Conservation (phyloP, 768 basidiomycete genomes). For the Leccinellum rugosiceps region DNA sequence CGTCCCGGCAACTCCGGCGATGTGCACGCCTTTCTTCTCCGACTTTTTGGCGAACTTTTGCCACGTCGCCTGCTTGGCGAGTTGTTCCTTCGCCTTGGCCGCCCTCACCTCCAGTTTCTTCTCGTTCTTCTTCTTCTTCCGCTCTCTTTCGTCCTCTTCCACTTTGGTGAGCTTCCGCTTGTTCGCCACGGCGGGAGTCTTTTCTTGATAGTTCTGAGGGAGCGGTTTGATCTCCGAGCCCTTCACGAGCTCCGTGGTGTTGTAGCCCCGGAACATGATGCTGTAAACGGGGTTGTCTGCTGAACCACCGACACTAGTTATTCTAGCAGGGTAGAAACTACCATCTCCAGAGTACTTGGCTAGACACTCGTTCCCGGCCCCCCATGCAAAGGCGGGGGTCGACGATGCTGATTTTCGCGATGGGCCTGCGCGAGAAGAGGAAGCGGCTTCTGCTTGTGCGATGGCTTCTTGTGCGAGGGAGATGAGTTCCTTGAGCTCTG, state of each 20-base stretch:
- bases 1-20: conserved; percentile 83
- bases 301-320: conserved; percentile 81
- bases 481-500: conserved; percentile 82
- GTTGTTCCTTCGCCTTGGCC: conserved; percentile 86
- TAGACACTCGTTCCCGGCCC: conserved; percentile 81
- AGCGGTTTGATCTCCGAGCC: conserved; percentile 66
- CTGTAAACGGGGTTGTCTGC: conserved; percentile 81
- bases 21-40: conserved; percentile 89
- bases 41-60: conserved; percentile 95
- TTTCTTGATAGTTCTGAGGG: conserved; percentile 52
- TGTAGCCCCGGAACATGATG: conserved; percentile 89
- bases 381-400: conserved; percentile 57
- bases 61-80: conserved; percentile 80
- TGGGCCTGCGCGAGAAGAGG: conserved; percentile 54
- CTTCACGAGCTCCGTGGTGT: conserved; percentile 83
- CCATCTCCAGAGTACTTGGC: conserved; percentile 86
- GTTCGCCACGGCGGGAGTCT: conserved; percentile 38
- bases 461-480: conserved; percentile 71
- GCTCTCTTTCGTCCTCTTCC: conserved; percentile 85
- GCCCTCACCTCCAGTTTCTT: conserved; percentile 84
- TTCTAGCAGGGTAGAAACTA: conserved; percentile 84
- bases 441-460: conserved; percentile 62
- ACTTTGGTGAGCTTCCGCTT: conserved; percentile 79
- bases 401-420: conserved; percentile 53
- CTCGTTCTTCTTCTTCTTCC: conserved; percentile 94